Evolutionary conservation across 1,284 basidiomycete genomes (phyloP), one percentile per base, ranked within the genome.

Genomic region (Ceratobasidium sp.): DNA sequence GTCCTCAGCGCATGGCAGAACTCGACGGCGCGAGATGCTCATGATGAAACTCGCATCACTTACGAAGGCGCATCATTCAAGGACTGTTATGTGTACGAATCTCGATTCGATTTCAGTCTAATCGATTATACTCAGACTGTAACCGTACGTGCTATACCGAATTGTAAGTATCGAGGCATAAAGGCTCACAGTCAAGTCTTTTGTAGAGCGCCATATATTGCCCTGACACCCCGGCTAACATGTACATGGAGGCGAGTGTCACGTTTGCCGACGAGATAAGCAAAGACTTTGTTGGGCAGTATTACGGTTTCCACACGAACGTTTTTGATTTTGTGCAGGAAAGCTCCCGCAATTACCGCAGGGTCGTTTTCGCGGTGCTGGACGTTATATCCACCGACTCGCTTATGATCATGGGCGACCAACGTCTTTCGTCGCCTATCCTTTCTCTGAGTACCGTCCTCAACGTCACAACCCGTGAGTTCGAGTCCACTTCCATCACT

Each of bases 351-450:
- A 48, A 66, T 27, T 76, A 76, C 33, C 73, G 64, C 18, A 52
- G 35, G 30, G 50, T 38, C 27, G 73, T 66, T 10, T 76, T 76
- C 48, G 73, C 20, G 0, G 64, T 76, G 5, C 38, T 76, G 4
- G 73, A 76, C 27, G 46, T 76, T 1, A 76, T 76, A 55, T 66
- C 73, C 2, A 57, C 62, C 16, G 73, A 76, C 23, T 65, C 73
- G 1, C 33, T 76, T 20, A 8, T 4, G 23, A 66, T 67, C 14
- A 33, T 76, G 64, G 35, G 12, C 2, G 73, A 38, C 27, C 55
- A 54, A 18, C 50, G 57, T 57, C 35, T 62, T 33, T 7, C 55
- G 3, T 35, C 35, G n/a, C 57, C 71, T 3, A 41, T 65, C 3
- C 35, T 67, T n/a, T 7, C 73, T 16, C 10, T 76, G 5, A 76